A percentile compares a stretch with the other conserved stretches of the same genome.
Evolutionary conservation across 495 filamentous ascomycete species (phyloP).

Genomic region (Ramalina intermedia): DNA sequence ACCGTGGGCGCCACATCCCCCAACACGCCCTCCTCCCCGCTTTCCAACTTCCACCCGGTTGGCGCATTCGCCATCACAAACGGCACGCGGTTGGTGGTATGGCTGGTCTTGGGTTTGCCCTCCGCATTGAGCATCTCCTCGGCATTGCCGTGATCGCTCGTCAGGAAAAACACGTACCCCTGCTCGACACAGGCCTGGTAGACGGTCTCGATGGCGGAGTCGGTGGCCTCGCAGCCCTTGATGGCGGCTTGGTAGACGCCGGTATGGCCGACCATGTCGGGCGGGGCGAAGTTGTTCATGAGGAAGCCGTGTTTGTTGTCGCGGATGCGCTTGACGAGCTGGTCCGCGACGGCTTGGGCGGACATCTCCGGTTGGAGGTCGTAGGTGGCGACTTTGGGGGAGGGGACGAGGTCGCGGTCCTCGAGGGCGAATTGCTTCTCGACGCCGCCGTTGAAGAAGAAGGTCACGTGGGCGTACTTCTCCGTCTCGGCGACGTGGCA

Average conservation of each 20-base stretch:
- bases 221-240: slow-evolving; percentile 67
- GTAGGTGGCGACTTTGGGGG: slow-evolving; percentile 81
- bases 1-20: slow-evolving; percentile 94
- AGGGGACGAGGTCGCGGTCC: slow-evolving; percentile 61
- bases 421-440: slow-evolving; percentile 93
- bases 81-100: slow-evolving; percentile 94
- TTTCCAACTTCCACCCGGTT: slow-evolving; percentile 73
- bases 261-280: slow-evolving; percentile 98
- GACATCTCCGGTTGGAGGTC: slow-evolving; percentile 96
- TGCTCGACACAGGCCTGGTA: slow-evolving; percentile 86
- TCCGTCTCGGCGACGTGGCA: slow-evolving; percentile 97
- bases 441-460: slow-evolving; percentile 98
- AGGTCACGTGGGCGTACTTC: slow-evolving; percentile 98
- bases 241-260: slow-evolving; percentile 96
- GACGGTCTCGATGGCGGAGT: slow-evolving; percentile 83
- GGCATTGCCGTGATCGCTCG: slow-evolving; percentile 91
- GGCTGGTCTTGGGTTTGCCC: slow-evolving; percentile 90
- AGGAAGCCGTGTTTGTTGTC: slow-evolving; percentile 80
- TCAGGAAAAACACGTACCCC: slow-evolving; percentile 85
- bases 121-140: slow-evolving; percentile 98
- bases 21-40: slow-evolving; percentile 71
- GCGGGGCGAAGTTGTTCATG: slow-evolving; percentile 99
- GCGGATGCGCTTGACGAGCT: slow-evolving; percentile 67
- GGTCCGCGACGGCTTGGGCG: slow-evolving; percentile 70
- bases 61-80: slow-evolving; percentile 98